These are phyloP conservation scores for Erythrobasidium hasegawianum DNA, from an alignment of 1,284 basidiomycete genomes.

Conservation along the genomic window DNA sequence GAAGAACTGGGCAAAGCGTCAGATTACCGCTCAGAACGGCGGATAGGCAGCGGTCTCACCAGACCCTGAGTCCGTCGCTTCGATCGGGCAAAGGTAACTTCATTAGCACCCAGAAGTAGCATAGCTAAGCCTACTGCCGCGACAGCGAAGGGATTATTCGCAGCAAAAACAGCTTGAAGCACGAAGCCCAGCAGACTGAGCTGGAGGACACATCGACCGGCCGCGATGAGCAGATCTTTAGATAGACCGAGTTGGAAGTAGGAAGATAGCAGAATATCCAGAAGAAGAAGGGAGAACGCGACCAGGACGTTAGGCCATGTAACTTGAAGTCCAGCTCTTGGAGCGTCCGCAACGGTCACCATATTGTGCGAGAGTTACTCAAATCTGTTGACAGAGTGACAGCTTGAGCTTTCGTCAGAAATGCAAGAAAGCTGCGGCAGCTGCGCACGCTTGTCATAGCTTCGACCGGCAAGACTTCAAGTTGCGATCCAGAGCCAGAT, in stretches of 20 bases:
- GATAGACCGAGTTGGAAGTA: constrained; percentile 66
- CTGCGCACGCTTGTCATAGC: too few species aligned
- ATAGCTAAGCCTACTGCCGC: background rate
- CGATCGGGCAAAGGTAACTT: constrained; percentile 11
- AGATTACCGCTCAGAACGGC: background rate
- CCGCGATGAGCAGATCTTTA: constrained; percentile 63
- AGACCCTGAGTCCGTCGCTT: constrained; percentile 11
- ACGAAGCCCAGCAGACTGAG: constrained; percentile 66
- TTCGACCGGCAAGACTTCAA: too few species aligned
- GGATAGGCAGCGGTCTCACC: constrained; percentile 1
- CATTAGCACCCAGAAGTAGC: constrained; percentile 20
- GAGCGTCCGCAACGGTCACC: background rate
- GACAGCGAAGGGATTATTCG: constrained; percentile 8
- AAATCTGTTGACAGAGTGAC: too few species aligned
- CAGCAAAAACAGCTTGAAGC: constrained; percentile 10
- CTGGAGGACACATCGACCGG: constrained; percentile 69
- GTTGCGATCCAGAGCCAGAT: too few species aligned
- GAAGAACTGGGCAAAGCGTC: background rate
- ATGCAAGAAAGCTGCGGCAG: too few species aligned
- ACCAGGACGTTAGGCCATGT: constrained; percentile 66
- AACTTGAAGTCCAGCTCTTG: background rate
- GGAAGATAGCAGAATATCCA: constrained; percentile 62
- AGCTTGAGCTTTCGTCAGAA: too few species aligned
- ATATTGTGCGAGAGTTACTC: too few species aligned
- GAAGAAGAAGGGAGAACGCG: constrained; percentile 66